phyloP scores from a whole-genome alignment of 306 rosid genomes.

The Cotoneaster glaucophyllus region DNA sequence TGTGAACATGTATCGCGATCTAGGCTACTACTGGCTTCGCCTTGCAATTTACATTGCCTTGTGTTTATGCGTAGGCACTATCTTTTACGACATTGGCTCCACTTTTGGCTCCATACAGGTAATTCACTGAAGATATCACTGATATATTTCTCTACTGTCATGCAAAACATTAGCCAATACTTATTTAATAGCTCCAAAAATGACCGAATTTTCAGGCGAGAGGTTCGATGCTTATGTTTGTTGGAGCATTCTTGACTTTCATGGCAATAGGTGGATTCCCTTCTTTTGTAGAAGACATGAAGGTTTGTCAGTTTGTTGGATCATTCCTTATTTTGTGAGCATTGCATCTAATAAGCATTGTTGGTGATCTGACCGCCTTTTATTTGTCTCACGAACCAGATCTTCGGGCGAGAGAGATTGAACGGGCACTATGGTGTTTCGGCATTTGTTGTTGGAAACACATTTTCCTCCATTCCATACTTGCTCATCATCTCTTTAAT shows the following conservation, averaged over 20 bases:
- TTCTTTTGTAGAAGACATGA: constrained; percentile 74
- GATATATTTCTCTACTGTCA: neutral
- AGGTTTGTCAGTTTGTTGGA: constrained; percentile 26
- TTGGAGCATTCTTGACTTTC: constrained; percentile 55
- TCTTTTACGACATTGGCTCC: constrained; percentile 31
- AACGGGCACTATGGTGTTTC: constrained; percentile 56
- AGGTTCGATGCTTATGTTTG: constrained; percentile 54
- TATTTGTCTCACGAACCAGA: constrained; percentile 18
- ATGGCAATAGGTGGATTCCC: constrained; percentile 70
- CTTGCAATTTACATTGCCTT: constrained; percentile 35
- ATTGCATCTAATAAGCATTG: neutral
- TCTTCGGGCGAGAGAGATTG: constrained; percentile 45
- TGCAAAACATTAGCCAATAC: neutral
- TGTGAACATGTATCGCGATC: constrained; percentile 42
- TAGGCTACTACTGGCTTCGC: constrained; percentile 50
- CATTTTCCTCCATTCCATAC: constrained; percentile 43
- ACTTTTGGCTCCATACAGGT: constrained; percentile 36
- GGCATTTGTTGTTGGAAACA: constrained; percentile 43
- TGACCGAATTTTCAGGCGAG: constrained; percentile 42
- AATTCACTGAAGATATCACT: neutral
- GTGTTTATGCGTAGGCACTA: constrained; percentile 34
- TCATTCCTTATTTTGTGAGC: neutral
- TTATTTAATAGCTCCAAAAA: neutral
- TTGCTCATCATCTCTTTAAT: constrained; percentile 38
- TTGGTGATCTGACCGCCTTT: neutral